phyloP scores from a whole-genome alignment of 2,329 filamentous ascomycete species.

The Neofusicoccum sp. region DNA sequence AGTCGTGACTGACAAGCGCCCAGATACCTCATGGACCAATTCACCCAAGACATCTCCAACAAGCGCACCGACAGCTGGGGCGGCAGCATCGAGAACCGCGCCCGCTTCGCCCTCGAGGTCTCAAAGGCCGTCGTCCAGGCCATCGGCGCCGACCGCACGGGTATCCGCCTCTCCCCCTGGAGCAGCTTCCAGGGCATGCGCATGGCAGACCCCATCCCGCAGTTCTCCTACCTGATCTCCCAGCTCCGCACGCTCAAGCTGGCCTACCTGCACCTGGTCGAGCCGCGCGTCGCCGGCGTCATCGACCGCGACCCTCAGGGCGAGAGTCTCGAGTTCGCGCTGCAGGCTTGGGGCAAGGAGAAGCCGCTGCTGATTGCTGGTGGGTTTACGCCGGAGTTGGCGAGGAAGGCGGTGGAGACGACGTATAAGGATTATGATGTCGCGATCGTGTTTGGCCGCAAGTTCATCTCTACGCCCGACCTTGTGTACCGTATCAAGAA shows the following conservation, averaged over 20 bases:
- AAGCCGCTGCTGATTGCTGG: conserved; percentile 41
- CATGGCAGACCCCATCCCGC: conserved; percentile 61
- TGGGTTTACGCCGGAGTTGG: conserved; percentile 42
- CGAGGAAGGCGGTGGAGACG: conserved; percentile 36
- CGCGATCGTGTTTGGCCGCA: conserved; percentile 49
- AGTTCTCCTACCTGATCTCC: conserved; percentile 59
- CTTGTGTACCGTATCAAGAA: conserved; percentile 46
- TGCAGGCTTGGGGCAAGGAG: conserved; percentile 26
- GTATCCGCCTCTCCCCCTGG: conserved; percentile 61
- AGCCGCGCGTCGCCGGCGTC: conserved; percentile 51
- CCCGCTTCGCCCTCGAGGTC: conserved; percentile 55
- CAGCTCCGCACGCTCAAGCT: conserved; percentile 53
- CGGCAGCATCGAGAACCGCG: conserved; percentile 51
- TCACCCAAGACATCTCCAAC: conserved; percentile 60
- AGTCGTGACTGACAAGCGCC: not conserved
- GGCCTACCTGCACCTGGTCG: conserved; percentile 62
- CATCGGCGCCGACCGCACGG: conserved; percentile 53
- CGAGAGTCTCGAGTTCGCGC: conserved; percentile 27
- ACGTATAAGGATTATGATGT: conserved; percentile 45
- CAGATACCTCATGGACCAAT: conserved; percentile 66
- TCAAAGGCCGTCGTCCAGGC: conserved; percentile 49
- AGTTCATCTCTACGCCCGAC: conserved; percentile 52
- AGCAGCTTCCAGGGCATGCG: conserved; percentile 62
- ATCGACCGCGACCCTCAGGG: conserved; percentile 26
- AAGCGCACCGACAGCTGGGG: conserved; percentile 51